Conservation (phyloP, 805 yeast species). For the Komagataella kurtzmanii region DNA sequence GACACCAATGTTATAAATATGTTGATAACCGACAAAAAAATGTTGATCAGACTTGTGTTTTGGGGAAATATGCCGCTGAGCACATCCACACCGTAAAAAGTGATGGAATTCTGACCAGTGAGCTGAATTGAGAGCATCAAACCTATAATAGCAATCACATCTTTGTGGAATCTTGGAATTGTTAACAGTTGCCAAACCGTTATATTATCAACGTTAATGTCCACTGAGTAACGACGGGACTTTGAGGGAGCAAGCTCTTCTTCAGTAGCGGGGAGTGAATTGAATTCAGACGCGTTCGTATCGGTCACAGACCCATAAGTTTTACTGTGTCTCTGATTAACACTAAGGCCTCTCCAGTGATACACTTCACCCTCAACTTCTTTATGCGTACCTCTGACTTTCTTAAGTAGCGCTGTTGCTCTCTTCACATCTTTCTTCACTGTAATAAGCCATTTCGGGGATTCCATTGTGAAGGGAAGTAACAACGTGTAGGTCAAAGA, state of each 20-base stretch:
- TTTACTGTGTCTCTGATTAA: neutral
- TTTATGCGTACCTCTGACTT: conserved; percentile 1
- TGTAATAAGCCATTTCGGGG: conserved; percentile 28
- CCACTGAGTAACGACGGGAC: conserved; percentile 18
- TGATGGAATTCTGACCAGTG: conserved; percentile 29
- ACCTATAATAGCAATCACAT: conserved; percentile 15
- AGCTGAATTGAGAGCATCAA: conserved; percentile 29
- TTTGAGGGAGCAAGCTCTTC: conserved; percentile 4
- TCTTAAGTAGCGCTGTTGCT: conserved; percentile 17
- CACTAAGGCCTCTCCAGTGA: conserved; percentile 3
- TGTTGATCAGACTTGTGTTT: conserved; percentile 12
- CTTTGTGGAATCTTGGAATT: conserved; percentile 9
- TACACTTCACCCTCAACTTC: conserved; percentile 3
- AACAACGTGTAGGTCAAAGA: conserved; percentile 17
- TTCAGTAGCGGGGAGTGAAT: neutral
- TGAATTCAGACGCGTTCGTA: neutral
- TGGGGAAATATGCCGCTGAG: conserved; percentile 22
- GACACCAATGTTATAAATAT: conserved; percentile 5
- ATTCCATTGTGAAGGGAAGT: conserved; percentile 22
- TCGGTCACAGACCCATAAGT: neutral
- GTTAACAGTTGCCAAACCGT: conserved; percentile 9
- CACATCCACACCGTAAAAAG: conserved; percentile 28
- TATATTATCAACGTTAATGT: conserved; percentile 8
- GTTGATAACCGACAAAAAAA: conserved; percentile 4
- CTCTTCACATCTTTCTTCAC: conserved; percentile 14